Evolutionary conservation across 495 filamentous ascomycete species (phyloP).

Genomic region (Penicillium desertorum): DNA sequence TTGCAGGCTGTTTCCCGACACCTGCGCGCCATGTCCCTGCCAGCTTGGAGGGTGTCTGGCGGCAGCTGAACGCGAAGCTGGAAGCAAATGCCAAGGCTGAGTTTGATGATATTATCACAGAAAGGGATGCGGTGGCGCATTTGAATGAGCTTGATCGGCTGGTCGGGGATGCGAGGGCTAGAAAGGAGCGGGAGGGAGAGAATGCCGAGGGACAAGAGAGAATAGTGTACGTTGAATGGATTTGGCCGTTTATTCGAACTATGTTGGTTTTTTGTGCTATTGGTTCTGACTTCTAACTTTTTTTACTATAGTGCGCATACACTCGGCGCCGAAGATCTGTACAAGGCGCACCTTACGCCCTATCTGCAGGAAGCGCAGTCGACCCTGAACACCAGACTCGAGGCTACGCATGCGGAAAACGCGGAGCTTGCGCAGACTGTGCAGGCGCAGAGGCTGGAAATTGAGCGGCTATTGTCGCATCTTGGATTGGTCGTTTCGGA

Average conservation of each 20-base stretch:
- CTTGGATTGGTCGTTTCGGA: constrained; percentile 69
- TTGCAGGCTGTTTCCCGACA: constrained; percentile 86
- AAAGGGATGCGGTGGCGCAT: constrained; percentile 66
- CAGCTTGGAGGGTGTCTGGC: constrained; percentile 64
- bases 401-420: constrained; percentile 64
- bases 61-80: constrained; percentile 66
- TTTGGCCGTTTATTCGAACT: neutral
- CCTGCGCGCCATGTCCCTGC: constrained; percentile 68
- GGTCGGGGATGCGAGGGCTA: constrained; percentile 63
- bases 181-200: constrained; percentile 47
- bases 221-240: constrained; percentile 38
- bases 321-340: constrained; percentile 64
- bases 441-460: constrained; percentile 67
- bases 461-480: constrained; percentile 61
- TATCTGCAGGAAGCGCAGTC: constrained; percentile 61
- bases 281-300: constrained; percentile 9
- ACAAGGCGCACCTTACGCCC: constrained; percentile 68
- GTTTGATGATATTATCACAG: constrained; percentile 73
- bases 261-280: constrained; percentile 6
- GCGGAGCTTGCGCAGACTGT: constrained; percentile 60
- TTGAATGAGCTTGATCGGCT: constrained; percentile 83
- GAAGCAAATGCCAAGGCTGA: constrained; percentile 61
- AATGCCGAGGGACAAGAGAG: constrained; percentile 18
- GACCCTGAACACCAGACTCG: constrained; percentile 59
- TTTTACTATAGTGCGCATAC: constrained; percentile 64